phyloP scores from a whole-genome alignment of 2,329 filamentous ascomycete species.

The Rhinocladiella mackenziei region DNA sequence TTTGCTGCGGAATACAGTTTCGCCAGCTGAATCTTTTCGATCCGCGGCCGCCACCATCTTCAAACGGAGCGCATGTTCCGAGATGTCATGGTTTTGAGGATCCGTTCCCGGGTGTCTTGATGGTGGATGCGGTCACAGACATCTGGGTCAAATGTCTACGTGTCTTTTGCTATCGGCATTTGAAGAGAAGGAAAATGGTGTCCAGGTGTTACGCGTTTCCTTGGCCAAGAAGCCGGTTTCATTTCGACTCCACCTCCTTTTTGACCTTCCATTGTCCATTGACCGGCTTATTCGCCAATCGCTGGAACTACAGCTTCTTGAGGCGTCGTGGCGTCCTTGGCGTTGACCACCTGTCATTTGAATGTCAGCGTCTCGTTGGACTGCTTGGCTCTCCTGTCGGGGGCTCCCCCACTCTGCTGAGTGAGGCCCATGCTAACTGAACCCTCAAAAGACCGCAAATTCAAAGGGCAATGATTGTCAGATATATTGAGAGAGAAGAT shows the following conservation, averaged over 20 bases:
- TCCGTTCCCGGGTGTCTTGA: too few species aligned
- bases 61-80: too few species aligned
- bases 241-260: slow-evolving; percentile 2
- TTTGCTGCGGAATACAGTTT: too few species aligned
- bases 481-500: neutral
- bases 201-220: neutral
- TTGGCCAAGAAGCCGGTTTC: neutral
- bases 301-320: neutral
- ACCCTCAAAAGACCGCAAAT: neutral
- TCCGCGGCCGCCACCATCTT: too few species aligned
- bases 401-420: neutral
- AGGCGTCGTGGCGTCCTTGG: slow-evolving; percentile 12
- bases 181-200: neutral
- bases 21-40: too few species aligned
- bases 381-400: neutral
- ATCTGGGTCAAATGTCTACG: too few species aligned
- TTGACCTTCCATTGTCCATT: neutral
- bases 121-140: too few species aligned
- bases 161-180: too few species aligned
- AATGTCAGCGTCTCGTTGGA: slow-evolving; percentile 4
- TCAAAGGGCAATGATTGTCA: slow-evolving; percentile 1
- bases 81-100: too few species aligned
- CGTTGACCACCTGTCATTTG: slow-evolving; percentile 2
- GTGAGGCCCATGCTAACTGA: neutral
- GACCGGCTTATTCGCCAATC: slow-evolving; percentile 1